phyloP scores from a whole-genome alignment of 257 asterid genomes.

The Plantago major region DNA sequence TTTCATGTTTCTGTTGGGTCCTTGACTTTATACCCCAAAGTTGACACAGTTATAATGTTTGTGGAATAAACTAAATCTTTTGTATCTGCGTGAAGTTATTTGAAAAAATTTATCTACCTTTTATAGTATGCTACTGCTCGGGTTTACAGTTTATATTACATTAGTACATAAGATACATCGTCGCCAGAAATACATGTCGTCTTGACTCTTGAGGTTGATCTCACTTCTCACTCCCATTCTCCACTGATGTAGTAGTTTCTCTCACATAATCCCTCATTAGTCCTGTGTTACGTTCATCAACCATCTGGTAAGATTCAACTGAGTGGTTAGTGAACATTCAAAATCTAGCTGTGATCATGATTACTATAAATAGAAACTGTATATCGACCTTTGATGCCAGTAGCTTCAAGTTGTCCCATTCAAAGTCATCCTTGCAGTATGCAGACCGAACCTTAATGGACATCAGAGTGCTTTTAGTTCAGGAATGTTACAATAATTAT shows the following conservation, averaged over 20 bases:
- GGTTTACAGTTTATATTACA: slow-evolving; percentile 4
- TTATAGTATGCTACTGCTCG: slow-evolving; percentile 1
- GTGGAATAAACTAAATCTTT: not conserved
- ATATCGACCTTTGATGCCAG: slow-evolving; percentile 51
- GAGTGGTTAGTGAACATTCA: not conserved
- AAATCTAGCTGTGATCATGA: slow-evolving; percentile 4
- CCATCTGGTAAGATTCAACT: slow-evolving; percentile 50
- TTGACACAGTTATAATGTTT: not conserved
- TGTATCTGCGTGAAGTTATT: slow-evolving; percentile 7
- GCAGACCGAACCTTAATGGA: slow-evolving; percentile 75
- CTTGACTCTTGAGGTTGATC: not conserved
- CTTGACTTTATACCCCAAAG: not conserved
- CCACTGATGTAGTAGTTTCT: slow-evolving; percentile 54
- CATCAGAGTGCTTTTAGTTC: slow-evolving; percentile 8
- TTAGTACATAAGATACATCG: not conserved
- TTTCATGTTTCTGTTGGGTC: no score
- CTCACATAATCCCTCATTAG: slow-evolving; percentile 75
- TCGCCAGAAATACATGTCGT: not conserved
- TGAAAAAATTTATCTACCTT: not conserved
- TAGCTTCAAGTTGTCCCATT: slow-evolving; percentile 81
- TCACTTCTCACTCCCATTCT: slow-evolving; percentile 29
- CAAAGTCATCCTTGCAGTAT: slow-evolving; percentile 73
- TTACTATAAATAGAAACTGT: not conserved
- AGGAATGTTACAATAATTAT: not conserved
- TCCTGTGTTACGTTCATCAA: slow-evolving; percentile 62